These are phyloP conservation scores for Tricholoma sp. DNA, from an alignment of 768 basidiomycete genomes.

Conservation along the genomic window DNA sequence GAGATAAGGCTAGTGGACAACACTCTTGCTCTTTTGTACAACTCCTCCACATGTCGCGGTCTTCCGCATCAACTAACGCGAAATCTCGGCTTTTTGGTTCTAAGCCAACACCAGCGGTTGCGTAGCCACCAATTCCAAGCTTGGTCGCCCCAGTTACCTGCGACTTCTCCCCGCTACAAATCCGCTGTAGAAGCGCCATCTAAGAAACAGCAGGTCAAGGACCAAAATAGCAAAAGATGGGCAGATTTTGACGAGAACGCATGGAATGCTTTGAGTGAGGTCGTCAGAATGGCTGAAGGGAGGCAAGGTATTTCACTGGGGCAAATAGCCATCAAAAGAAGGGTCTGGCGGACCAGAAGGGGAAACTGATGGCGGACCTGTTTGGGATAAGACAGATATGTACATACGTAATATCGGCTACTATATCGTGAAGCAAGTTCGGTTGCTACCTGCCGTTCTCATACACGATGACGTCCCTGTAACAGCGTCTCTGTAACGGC, in stretches of 20 bases:
- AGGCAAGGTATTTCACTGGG: slow-evolving; percentile 46
- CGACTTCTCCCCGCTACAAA: slow-evolving; percentile 9
- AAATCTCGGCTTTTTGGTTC: slow-evolving; percentile 43
- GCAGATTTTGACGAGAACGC: slow-evolving; percentile 30
- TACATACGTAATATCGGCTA: too few species aligned
- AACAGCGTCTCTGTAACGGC: not conserved
- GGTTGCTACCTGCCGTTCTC: not conserved
- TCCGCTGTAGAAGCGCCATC: not conserved
- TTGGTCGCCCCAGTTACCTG: slow-evolving; percentile 37
- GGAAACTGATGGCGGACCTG: not conserved
- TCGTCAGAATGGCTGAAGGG: slow-evolving; percentile 56
- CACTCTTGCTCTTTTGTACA: slow-evolving; percentile 57
- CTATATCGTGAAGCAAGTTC: slow-evolving; percentile 4
- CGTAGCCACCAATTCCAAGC: slow-evolving; percentile 8
- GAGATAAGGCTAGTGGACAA: slow-evolving; percentile 49
- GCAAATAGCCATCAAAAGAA: slow-evolving; percentile 18
- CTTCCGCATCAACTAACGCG: slow-evolving; percentile 53
- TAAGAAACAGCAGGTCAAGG: slow-evolving; percentile 1
- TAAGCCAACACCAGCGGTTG: slow-evolving; percentile 28
- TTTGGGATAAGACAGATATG: not conserved
- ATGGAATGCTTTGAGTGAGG: slow-evolving; percentile 47
- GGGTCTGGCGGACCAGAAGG: not conserved
- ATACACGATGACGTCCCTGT: not conserved
- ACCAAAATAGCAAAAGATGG: slow-evolving; percentile 13
- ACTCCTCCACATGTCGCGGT: slow-evolving; percentile 59